These are phyloP conservation scores for Brassica rapa DNA, from an alignment of 345 rosid genomes.

Conservation along the genomic window DNA sequence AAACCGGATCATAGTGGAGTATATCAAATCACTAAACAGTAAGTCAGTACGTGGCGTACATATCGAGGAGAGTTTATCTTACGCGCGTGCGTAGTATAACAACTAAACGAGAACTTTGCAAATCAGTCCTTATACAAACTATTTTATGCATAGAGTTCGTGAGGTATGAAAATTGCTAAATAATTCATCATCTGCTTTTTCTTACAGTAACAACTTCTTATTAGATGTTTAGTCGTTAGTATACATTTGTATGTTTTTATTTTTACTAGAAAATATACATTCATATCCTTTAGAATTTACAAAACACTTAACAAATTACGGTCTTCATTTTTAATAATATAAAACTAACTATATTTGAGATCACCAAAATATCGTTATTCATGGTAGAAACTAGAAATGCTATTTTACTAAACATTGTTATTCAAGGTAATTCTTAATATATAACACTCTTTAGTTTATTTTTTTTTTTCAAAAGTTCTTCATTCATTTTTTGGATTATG, in stretches of 20 bases:
- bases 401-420: neutral
- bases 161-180: neutral
- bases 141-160: neutral
- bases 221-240: neutral
- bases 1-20: neutral
- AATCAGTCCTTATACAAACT: neutral
- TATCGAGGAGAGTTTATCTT: constrained; percentile 9
- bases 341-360: no score
- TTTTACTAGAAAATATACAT: no score
- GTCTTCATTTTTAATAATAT: no score
- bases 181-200: neutral
- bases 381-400: neutral
- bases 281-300: no score
- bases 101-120: neutral
- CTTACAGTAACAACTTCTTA: neutral
- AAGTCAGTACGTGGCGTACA: constrained; percentile 19
- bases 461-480: neutral
- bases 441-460: neutral
- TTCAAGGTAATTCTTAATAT: neutral
- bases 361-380: neutral
- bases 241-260: neutral
- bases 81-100: constrained; percentile 36
- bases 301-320: no score
- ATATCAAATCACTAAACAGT: neutral
- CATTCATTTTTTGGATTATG: neutral